Percentiles rank a stretch among this genome's conserved stretches.
Conservation (phyloP, 2,329 filamentous ascomycete genomes). For the Coniochaeta prunicola region DNA sequence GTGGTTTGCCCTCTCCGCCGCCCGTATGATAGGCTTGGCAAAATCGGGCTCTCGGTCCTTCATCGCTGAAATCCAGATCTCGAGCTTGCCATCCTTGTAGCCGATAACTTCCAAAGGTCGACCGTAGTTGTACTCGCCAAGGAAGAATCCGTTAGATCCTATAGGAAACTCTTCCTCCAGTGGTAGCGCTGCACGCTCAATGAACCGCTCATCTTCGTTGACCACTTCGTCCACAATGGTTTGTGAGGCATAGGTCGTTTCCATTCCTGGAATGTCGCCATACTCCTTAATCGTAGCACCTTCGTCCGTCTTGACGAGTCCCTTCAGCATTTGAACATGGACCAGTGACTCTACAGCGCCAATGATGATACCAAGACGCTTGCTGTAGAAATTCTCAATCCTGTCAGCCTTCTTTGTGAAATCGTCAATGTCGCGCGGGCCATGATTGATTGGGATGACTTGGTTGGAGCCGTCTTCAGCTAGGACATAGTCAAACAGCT, state of each 20-base stretch:
- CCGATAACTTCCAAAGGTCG: constrained; percentile 76
- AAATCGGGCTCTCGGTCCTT: constrained; percentile 76
- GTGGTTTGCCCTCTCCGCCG: constrained; percentile 61
- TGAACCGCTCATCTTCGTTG: constrained; percentile 87
- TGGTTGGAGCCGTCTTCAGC: constrained; percentile 54
- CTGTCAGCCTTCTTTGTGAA: constrained; percentile 78
- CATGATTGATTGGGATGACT: constrained; percentile 63
- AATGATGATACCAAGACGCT: constrained; percentile 80
- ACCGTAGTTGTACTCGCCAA: constrained; percentile 90
- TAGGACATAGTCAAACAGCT: constrained; percentile 81
- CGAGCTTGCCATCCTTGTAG: constrained; percentile 67
- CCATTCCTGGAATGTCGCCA: constrained; percentile 73
- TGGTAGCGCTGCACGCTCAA: constrained; percentile 80
- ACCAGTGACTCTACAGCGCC: constrained; percentile 83
- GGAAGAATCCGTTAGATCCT: constrained; percentile 79
- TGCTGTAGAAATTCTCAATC: constrained; percentile 84
- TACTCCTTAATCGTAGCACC: constrained; percentile 93
- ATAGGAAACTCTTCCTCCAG: constrained; percentile 88
- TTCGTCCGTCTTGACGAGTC: constrained; percentile 81
- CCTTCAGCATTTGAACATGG: constrained; percentile 89
- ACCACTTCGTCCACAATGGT: constrained; percentile 83
- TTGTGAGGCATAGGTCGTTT: constrained; percentile 87
- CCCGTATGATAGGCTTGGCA: constrained; percentile 62
- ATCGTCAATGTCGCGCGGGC: constrained; percentile 67
- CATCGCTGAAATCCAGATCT: constrained; percentile 68